Conservation (phyloP, 1,284 basidiomycete species). For the Irpex sp. region DNA sequence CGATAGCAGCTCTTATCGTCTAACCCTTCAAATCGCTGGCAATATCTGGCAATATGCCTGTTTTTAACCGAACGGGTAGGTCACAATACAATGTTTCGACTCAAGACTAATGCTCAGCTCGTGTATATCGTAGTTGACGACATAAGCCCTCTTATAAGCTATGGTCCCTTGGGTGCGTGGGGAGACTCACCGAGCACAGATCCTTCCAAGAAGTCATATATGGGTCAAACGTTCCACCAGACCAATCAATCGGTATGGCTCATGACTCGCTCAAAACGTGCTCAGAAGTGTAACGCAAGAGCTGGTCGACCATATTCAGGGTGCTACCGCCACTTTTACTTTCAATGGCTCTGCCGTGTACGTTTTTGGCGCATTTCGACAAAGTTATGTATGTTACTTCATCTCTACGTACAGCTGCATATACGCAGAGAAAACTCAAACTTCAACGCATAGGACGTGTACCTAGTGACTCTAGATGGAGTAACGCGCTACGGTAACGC, state of each 20-base stretch:
- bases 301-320: background rate
- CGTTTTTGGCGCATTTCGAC: background rate
- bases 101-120: background rate
- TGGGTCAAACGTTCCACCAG: background rate
- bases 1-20: too few relatives aligned
- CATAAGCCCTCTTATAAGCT: background rate
- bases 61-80: background rate
- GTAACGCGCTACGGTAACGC: background rate
- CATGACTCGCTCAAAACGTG: background rate
- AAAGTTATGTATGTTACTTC: background rate
- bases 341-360: conserved; percentile 1
- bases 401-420: background rate
- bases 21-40: background rate
- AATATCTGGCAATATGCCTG: background rate
- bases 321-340: background rate
- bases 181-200: background rate
- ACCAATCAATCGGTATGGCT: background rate
- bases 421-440: background rate
- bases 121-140: background rate
- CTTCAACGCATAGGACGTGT: background rate
- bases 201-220: background rate
- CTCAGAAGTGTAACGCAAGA: too few relatives aligned
- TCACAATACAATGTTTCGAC: background rate
- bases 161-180: background rate
- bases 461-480: background rate